phyloP scores from a whole-genome alignment of 352 stramenopile genomes.

The Pythium biforme region DNA sequence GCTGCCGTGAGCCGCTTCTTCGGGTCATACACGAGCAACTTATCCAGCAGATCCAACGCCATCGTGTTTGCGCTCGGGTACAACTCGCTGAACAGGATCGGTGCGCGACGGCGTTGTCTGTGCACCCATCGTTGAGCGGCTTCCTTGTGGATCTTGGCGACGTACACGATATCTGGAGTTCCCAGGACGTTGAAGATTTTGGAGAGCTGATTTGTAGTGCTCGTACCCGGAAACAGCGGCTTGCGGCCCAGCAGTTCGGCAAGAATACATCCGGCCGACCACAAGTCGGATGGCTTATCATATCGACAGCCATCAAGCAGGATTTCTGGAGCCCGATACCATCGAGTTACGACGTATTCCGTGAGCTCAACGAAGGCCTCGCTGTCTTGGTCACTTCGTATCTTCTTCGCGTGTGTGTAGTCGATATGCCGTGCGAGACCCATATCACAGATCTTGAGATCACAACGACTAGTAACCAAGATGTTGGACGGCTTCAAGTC shows the following conservation, averaged over 20 bases:
- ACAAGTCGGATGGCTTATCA: conserved; percentile 74
- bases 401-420: conserved; percentile 52
- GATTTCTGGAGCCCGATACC: conserved; percentile 88
- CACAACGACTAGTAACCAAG: conserved; percentile 96
- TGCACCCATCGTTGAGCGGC: conserved; percentile 70
- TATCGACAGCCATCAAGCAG: conserved; percentile 89
- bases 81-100: conserved; percentile 70
- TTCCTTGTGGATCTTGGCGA: conserved; percentile 65
- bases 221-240: conserved; percentile 95
- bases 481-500: conserved; percentile 97
- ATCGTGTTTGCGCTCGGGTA: conserved; percentile 73
- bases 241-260: conserved; percentile 93
- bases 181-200: conserved; percentile 95
- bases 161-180: conserved; percentile 72
- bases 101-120: conserved; percentile 47
- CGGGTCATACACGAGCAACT: conserved; percentile 68
- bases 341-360: conserved; percentile 77
- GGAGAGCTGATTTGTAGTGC: conserved; percentile 96
- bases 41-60: conserved; percentile 71
- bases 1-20: conserved; percentile 82
- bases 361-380: conserved; percentile 69
- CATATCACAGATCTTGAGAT: conserved; percentile 96
- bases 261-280: conserved; percentile 94
- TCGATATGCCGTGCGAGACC: conserved; percentile 86
- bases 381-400: conserved; percentile 21